Base-by-base conservation (phyloP, 345 rosid species). In the Camelina sativa region DNA sequence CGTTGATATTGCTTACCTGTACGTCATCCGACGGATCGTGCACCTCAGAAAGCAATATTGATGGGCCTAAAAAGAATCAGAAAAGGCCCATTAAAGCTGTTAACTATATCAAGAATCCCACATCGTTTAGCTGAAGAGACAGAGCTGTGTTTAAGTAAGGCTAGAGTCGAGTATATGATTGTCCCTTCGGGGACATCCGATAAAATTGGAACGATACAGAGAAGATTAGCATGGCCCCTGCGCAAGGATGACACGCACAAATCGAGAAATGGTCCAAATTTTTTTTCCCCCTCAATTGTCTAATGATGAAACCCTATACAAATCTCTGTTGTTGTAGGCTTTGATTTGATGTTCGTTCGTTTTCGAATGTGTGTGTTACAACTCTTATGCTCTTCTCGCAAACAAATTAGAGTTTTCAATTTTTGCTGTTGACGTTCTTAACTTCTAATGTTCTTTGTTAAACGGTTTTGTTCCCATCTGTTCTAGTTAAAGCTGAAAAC, bases 171-270 rank as follows among this genome's bases (percentile, higher is more conserved):
- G 4, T 0, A 6, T 2, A 1, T 9, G 17, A n/a, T 3, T 2
- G 59, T 25, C 16, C 59, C 59, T 25, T 54, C 35, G 59, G 59
- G 37, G 59, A 54, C 59, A 58, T 58, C 63, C 23, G 43, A 16
- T 34, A 57, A 57, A 57, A 57, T 57, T 58, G 43, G 62, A 58
- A 34, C 23, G 23, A 58, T 58, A 58, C 43, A 58, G 43, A 16
- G 43, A 58, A 34, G 43, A 58, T 58, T 58, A 58, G 62, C 62
- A 57, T 59, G 63, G 43, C 44, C 63, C 25, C 43, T 58, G 63
- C 63, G 23, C 44, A 58, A 58, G 63, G 62, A 58, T 58, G 43
- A 58, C 62, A 59, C 63, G 62, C 62, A 58, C 13, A 58, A 59
- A 59, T 59, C 64, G 64, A 59, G 46, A 59, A 59, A 59, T 37